A percentile compares a stretch with the other conserved stretches of the same genome.
phyloP scores from a whole-genome alignment of 371 early-diverging fungal species.

The Nosema muscidifuracis region DNA sequence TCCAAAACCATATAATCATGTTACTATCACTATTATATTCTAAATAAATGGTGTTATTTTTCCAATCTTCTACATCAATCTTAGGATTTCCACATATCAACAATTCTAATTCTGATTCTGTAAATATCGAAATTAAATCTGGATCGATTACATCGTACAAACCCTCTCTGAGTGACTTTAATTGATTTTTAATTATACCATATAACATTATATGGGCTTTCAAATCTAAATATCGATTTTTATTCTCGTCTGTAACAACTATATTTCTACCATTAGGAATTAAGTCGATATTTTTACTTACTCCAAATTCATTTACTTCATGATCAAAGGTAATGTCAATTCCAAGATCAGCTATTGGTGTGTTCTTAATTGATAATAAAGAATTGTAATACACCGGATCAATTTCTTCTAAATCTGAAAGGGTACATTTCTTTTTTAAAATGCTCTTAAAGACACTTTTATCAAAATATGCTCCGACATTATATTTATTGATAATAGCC shows the following conservation, averaged over 20 bases:
- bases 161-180: constrained; percentile 79
- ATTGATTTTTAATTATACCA: constrained; percentile 78
- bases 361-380: constrained; percentile 87
- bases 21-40: constrained; percentile 75
- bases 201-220: constrained; percentile 78
- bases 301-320: constrained; percentile 84
- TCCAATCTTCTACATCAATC: constrained; percentile 97
- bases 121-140: constrained; percentile 79
- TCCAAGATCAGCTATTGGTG: constrained; percentile 84
- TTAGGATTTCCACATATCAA: constrained; percentile 92
- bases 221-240: constrained; percentile 82
- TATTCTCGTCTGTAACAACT: constrained; percentile 84
- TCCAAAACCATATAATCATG: constrained; percentile 96
- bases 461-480: constrained; percentile 87
- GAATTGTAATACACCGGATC: constrained; percentile 91
- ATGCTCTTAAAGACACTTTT: constrained; percentile 93
- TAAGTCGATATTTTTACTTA: constrained; percentile 73
- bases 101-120: constrained; percentile 92
- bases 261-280: constrained; percentile 79
- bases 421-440: constrained; percentile 78
- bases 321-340: constrained; percentile 83
- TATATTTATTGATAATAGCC: constrained; percentile 84
- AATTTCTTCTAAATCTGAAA: constrained; percentile 86
- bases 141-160: constrained; percentile 88
- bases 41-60: constrained; percentile 84